Conservation (phyloP, 192 early-diverging fungal species). For the Thamnidium elegans region DNA sequence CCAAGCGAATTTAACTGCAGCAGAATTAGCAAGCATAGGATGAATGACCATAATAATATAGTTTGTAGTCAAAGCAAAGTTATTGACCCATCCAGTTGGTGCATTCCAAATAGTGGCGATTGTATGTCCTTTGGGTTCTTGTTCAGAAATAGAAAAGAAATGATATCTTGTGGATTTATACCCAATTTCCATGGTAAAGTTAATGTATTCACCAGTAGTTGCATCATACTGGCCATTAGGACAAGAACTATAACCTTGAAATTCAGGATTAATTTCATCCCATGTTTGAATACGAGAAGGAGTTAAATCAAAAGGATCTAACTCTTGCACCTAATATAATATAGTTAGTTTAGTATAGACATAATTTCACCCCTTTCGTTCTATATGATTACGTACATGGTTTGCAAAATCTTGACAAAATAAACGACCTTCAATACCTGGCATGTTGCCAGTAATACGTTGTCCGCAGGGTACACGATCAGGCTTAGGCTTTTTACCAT, state of each 20-base stretch:
- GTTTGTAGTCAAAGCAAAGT: constrained; percentile 69
- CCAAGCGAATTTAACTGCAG: constrained; percentile 70
- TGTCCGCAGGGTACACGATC: constrained; percentile 67
- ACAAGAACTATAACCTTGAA: constrained; percentile 64
- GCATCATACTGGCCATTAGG: constrained; percentile 72
- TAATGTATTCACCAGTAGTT: constrained; percentile 71
- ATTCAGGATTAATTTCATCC: constrained; percentile 60
- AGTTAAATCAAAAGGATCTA: constrained; percentile 64
- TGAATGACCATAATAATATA: constrained; percentile 67
- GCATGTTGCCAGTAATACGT: constrained; percentile 53
- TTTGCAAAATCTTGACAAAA: constrained; percentile 69
- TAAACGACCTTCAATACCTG: constrained; percentile 62
- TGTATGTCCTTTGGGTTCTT: constrained; percentile 60
- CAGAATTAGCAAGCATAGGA: constrained; percentile 58
- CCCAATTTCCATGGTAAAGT: constrained; percentile 70
- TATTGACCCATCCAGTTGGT: constrained; percentile 70
- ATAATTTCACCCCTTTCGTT: neutral
- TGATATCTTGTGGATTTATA: constrained; percentile 63
- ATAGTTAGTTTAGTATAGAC: neutral
- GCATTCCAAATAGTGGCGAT: constrained; percentile 60
- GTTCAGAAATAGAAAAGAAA: constrained; percentile 61
- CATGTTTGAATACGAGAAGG: constrained; percentile 57
- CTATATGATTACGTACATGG: constrained; percentile 40
- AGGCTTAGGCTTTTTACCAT: constrained; percentile 51
- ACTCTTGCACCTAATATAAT: constrained; percentile 52